Base-by-base conservation (phyloP, 352 stramenopile genomes). In the Globisporangium cylindrosporum region DNA sequence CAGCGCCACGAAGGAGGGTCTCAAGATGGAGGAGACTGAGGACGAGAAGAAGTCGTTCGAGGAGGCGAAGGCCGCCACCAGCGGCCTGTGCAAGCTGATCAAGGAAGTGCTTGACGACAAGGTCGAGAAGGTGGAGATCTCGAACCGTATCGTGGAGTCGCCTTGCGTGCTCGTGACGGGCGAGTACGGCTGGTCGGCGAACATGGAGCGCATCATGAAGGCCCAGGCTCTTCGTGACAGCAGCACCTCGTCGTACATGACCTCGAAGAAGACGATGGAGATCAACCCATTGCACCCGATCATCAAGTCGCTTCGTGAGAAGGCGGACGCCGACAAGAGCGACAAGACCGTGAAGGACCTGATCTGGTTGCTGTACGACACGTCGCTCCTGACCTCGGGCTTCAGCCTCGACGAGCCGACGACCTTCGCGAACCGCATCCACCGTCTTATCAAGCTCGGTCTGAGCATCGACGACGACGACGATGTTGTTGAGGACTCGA, bases 201-300 rank as follows among this genome's bases (percentile, higher is more conserved):
- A 99, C 89, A 99, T 99, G 98, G 98, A 99, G 86, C 97, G 97
- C 79, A 99, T 99, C 84, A 99, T 99, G 98, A 99, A 99, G 87
- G 98, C 98, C 9, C 98, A 99, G 88, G 97, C 98, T 36, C 94
- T 99, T 68, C 95, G 98, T 72, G 97, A 99, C 86, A 94, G 91
- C 69, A 97, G 90, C 76, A 98, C 97, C 55, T 98, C 90, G 68
- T 86, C 94, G 46, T 99, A 99, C 95, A 99, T 99, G 98, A 92
- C 86, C 43, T 99, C 97, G 59, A 99, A 99, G 95, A 99, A 99
- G 94, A 99, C 97, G 57, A 98, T 99, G 95, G 98, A 99, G 86
- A 98, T 99, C 90, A 99, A 99, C 92, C 97, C 97, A 14, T 81
- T 91, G 62, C 98, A 99, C 89, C 94, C 97, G 43, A 99, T 99